Percentiles rank a stretch among this genome's conserved stretches.
phyloP scores from a whole-genome alignment of 1,139 yeast species.

The Blastobotrys niveus region DNA sequence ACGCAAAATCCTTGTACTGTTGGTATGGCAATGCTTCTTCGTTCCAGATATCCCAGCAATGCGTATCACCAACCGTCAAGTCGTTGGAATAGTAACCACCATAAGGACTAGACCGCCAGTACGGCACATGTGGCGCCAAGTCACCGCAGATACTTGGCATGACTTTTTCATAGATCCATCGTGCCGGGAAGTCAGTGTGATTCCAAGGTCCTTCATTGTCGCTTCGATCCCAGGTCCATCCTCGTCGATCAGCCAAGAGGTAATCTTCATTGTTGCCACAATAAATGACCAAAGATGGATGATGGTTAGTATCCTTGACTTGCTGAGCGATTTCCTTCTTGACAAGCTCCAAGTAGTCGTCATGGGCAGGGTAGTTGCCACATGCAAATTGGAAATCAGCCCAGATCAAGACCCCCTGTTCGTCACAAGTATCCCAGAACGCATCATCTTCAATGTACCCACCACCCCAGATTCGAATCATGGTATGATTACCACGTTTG shows the following conservation, averaged over 20 bases:
- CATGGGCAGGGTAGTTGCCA: constrained; percentile 41
- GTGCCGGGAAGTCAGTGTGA: constrained; percentile 39
- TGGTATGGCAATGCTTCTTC: constrained; percentile 43
- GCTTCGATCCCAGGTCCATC: constrained; percentile 35
- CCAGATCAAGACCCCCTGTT: constrained; percentile 43
- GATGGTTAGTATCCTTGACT: constrained; percentile 36
- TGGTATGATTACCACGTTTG: constrained; percentile 39
- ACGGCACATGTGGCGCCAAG: constrained; percentile 32
- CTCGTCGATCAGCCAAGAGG: constrained; percentile 39
- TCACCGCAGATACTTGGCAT: constrained; percentile 35
- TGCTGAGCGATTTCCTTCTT: constrained; percentile 35
- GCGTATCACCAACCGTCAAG: constrained; percentile 41
- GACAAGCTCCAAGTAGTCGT: constrained; percentile 32
- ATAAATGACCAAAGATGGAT: constrained; percentile 35
- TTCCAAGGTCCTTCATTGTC: constrained; percentile 32
- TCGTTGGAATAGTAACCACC: constrained; percentile 38
- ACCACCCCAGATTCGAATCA: constrained; percentile 48
- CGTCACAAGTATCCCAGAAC: constrained; percentile 42
- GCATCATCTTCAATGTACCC: constrained; percentile 41
- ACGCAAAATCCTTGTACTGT: constrained; percentile 39
- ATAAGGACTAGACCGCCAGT: constrained; percentile 44
- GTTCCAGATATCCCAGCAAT: constrained; percentile 50
- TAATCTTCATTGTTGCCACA: constrained; percentile 48
- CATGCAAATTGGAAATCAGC: constrained; percentile 50
- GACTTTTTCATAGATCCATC: constrained; percentile 38